These are phyloP conservation scores for Handroanthus guayacan DNA, from an alignment of 257 asterid genomes.

Conservation along the genomic window DNA sequence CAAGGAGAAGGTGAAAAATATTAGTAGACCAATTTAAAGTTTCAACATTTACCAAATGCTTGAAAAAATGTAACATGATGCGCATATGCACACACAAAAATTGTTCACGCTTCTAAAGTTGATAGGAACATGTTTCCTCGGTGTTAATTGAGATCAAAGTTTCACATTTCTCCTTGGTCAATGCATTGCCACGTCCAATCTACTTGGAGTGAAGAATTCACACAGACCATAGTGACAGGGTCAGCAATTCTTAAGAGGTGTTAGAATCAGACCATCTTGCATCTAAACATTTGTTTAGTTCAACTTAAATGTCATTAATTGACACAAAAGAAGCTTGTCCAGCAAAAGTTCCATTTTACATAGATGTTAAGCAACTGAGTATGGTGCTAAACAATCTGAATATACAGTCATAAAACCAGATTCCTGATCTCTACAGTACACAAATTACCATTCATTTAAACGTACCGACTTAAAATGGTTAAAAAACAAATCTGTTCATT, in stretches of 20 bases:
- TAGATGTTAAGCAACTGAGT: not conserved
- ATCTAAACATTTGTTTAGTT: not conserved
- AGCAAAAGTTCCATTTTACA: not conserved
- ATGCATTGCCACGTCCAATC: constrained; percentile 2
- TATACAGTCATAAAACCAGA: not conserved
- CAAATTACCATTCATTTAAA: not conserved
- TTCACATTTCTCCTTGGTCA: not conserved
- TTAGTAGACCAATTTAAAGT: constrained; percentile 20
- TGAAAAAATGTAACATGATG: not conserved
- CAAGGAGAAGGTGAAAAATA: constrained; percentile 13
- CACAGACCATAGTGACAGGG: not conserved
- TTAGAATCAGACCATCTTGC: not conserved
- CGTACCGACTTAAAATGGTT: not conserved
- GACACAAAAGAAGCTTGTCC: not conserved
- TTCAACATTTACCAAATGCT: not conserved
- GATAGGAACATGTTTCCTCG: not conserved
- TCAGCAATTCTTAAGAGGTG: not conserved
- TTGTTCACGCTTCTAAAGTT: not conserved
- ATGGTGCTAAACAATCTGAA: not conserved
- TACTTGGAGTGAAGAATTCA: not conserved
- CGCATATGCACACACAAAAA: not conserved
- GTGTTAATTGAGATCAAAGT: not conserved
- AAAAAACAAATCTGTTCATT: not conserved
- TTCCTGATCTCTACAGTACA: not conserved
- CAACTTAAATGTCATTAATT: not conserved